Conservation (phyloP, 306 rosid species). For the Vigna hirtella region DNA sequence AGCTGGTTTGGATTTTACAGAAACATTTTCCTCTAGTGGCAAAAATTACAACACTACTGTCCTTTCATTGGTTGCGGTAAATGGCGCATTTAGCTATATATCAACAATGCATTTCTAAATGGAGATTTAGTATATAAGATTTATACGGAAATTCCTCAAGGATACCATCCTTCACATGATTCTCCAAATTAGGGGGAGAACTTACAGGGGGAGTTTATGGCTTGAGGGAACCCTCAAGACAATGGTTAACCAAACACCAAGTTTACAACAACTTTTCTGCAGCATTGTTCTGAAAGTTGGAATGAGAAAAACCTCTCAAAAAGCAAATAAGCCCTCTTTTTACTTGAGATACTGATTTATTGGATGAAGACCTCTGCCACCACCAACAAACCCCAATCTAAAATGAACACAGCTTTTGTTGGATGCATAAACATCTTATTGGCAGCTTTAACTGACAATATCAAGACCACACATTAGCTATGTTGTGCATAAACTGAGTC, state of each 20-base stretch:
- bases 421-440: neutral
- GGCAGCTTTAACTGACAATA: neutral
- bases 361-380: neutral
- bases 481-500: neutral
- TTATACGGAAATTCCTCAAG: neutral
- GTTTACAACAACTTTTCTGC: neutral
- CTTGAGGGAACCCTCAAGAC: too few species aligned
- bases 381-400: neutral
- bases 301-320: neutral
- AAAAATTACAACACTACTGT: neutral
- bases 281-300: neutral
- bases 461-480: slow-evolving; percentile 2
- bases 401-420: neutral
- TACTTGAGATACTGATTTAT: neutral
- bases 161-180: too few species aligned
- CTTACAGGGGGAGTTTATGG: too few species aligned
- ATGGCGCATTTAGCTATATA: neutral
- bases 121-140: neutral
- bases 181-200: too few species aligned
- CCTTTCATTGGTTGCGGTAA: neutral
- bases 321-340: neutral
- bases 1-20: neutral
- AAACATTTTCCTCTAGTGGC: neutral
- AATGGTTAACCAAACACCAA: neutral
- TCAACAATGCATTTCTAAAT: neutral